Evolutionary conservation across 2,329 filamentous ascomycete species (phyloP).

Genomic region (Escovopsis sp.): DNA sequence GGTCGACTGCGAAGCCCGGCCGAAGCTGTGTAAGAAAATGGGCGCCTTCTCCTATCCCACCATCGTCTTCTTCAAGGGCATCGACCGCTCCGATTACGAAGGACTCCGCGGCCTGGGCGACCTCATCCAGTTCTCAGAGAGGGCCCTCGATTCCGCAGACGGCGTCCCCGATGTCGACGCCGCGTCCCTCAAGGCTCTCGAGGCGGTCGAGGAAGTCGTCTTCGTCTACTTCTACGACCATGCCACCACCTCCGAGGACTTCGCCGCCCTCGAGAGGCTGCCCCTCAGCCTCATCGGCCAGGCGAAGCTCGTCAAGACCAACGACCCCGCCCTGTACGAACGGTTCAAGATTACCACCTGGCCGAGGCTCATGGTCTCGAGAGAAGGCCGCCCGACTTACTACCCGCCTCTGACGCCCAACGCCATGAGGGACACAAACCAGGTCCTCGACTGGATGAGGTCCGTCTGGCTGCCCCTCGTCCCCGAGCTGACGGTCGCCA

Average conservation of each 20-base stretch:
- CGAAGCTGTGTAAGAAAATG: conserved; percentile 83
- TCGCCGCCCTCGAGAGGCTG: conserved; percentile 71
- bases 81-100: conserved; percentile 83
- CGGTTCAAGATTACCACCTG: conserved; percentile 93
- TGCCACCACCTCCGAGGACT: conserved; percentile 85
- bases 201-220: conserved; percentile 87
- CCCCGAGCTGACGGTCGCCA: conserved; percentile 79
- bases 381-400: conserved; percentile 80
- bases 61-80: conserved; percentile 81
- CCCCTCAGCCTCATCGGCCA: conserved; percentile 81
- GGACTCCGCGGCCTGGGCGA: conserved; percentile 87
- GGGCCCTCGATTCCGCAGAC: conserved; percentile 61
- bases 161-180: conserved; percentile 74
- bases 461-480: conserved; percentile 93
- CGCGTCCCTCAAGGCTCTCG: conserved; percentile 61
- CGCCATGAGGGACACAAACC: conserved; percentile 79
- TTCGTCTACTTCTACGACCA: conserved; percentile 98
- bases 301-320: conserved; percentile 84
- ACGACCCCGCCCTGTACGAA: conserved; percentile 57
- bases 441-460: conserved; percentile 81
- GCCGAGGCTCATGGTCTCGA: conserved; percentile 81
- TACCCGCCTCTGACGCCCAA: conserved; percentile 76
- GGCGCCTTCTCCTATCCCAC: conserved; percentile 70
- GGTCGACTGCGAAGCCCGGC: conserved; percentile 84
- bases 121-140: conserved; percentile 72